Conservation (phyloP, 169 alveolate species). For the Eimeria zaria region DNA sequence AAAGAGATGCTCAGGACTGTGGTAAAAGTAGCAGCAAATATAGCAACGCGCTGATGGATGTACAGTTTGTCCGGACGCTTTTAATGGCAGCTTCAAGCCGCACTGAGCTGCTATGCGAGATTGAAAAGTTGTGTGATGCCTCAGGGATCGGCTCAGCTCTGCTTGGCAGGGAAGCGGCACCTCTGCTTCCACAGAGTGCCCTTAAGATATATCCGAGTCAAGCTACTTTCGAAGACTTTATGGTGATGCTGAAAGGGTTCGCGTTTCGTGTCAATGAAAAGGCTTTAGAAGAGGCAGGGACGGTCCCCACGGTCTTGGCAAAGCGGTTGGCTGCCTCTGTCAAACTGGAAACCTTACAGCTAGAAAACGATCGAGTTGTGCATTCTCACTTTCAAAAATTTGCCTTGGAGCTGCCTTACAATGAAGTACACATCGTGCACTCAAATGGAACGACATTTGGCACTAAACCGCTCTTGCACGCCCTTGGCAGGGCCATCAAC, state of each 20-base stretch:
- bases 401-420: background rate
- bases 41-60: background rate
- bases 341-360: background rate
- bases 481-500: background rate
- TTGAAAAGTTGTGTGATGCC: slow-evolving; percentile 5
- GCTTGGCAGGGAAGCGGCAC: slow-evolving; percentile 32
- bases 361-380: background rate
- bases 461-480: background rate
- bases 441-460: background rate
- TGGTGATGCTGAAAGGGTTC: background rate
- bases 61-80: background rate
- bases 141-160: slow-evolving; percentile 31
- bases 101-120: background rate
- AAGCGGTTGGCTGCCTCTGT: slow-evolving; percentile 28
- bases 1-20: background rate
- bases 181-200: background rate
- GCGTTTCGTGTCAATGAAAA: background rate
- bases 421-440: background rate
- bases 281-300: slow-evolving; percentile 8
- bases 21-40: no score
- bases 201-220: background rate
- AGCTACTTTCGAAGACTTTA: slow-evolving; percentile 35
- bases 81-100: slow-evolving; percentile 4
- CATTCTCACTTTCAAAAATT: slow-evolving; percentile 11
- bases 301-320: slow-evolving; percentile 23